Base-by-base conservation (phyloP, 2,329 filamentous ascomycete species). In the Paecilomyces dactylethromorphus region DNA sequence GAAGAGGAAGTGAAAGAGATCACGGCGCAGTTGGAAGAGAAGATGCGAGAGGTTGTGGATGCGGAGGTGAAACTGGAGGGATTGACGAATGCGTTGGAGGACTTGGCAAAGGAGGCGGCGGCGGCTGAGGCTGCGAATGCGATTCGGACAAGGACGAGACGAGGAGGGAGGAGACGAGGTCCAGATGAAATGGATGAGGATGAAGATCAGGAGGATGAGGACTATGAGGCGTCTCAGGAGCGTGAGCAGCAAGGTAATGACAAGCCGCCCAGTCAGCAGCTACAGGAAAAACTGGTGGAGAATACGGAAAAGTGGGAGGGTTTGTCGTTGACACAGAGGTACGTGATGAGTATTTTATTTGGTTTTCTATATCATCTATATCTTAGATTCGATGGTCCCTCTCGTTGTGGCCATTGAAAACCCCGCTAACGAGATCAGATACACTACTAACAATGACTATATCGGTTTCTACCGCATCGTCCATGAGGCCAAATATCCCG, bases 391-490 rank as follows among this genome's bases (percentile, higher is more conserved):
- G 18, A 8, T 15, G 1, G 15, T 5, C 13, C 10, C 7, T 11
- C 26, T 33, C 13, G 53, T 29, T 54, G 18, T 22, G 26, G 21
- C 13, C 35, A n/a, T 32, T 31, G 4, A 3, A 8, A 18, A 45
- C n/a, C 5, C 2, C 7, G 26, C 32, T 32, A 50, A 45, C 58
- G 1, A 68, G 22, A 58, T 52, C 55, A 74, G 72, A 63, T 90
- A 89, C 68, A 78, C 82, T 3, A 74, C 77, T 8, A 79, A 88
- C 66, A 84, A 87, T 63, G 75, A 79, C 56, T 89, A 89, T 71
- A 75, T 79, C 54, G 77, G 78, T 22, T 89, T 88, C 77, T 84
- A 85, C 67, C 75, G 78, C 8, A 72, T 83, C n/a, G 77, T 87
- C 2, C 85, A 88, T 68, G 84, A 87, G 63, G 81, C 85, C 29